Evolutionary conservation across 108 stramenopile genomes (phyloP).

Genomic region (Cyclotella atomus): DNA sequence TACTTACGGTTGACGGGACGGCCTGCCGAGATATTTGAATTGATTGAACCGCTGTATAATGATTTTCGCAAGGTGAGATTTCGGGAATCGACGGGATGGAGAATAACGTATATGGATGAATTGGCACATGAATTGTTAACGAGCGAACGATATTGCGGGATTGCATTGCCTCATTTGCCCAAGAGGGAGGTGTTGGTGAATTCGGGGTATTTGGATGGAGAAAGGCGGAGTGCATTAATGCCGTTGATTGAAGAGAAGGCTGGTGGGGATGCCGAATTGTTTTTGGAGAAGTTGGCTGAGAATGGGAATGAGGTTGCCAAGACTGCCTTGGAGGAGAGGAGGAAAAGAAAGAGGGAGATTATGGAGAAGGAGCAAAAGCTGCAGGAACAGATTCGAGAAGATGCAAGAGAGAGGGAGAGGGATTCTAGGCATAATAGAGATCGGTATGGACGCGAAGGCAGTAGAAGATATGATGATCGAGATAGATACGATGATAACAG

Average conservation of each 20-base stretch:
- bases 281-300: conserved; percentile 60
- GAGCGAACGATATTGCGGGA: conserved; percentile 82
- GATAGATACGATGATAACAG: conserved; percentile 4
- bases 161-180: conserved; percentile 93
- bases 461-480: not conserved
- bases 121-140: conserved; percentile 86
- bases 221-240: conserved; percentile 54
- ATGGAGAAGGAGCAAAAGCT: conserved; percentile 27
- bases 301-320: conserved; percentile 60
- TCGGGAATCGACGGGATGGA: conserved; percentile 82
- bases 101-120: conserved; percentile 89
- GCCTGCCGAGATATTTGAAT: conserved; percentile 91
- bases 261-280: conserved; percentile 58
- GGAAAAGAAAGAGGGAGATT: conserved; percentile 24
- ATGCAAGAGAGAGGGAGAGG: not conserved
- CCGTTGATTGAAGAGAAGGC: conserved; percentile 51
- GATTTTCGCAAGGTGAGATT: conserved; percentile 89
- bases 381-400: conserved; percentile 12
- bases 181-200: conserved; percentile 76
- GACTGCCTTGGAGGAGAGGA: conserved; percentile 50
- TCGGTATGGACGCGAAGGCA: not conserved
- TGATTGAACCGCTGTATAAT: conserved; percentile 90
- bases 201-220: conserved; percentile 77
- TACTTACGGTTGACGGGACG: conserved; percentile 94
- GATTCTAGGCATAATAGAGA: not conserved